Evolutionary conservation across 768 basidiomycete genomes (phyloP).

Genomic region (Lentinula raphanica): DNA sequence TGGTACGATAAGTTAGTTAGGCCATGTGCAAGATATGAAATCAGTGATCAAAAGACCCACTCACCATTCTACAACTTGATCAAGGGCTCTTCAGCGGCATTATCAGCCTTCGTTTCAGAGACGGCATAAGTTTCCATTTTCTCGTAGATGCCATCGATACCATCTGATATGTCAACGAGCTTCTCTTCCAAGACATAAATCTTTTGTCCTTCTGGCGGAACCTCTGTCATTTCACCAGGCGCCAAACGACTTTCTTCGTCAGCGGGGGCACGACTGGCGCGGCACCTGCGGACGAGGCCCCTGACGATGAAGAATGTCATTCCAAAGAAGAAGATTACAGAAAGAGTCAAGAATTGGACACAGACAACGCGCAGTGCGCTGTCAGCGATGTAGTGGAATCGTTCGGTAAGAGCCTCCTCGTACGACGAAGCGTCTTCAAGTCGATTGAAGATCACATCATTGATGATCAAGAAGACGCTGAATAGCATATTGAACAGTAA

Average conservation of each 20-base stretch:
- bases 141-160: neutral
- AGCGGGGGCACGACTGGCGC: neutral
- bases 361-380: neutral
- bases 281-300: neutral
- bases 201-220: neutral
- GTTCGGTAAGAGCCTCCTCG: neutral
- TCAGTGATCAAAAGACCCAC: too few species aligned
- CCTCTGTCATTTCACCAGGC: neutral
- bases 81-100: neutral
- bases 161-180: neutral
- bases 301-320: neutral
- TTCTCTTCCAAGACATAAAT: neutral
- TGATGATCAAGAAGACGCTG: neutral
- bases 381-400: neutral
- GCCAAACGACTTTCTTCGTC: constrained; percentile 1
- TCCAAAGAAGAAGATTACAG: neutral
- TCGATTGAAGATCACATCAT: neutral
- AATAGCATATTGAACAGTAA: neutral
- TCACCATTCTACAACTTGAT: neutral
- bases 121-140: neutral
- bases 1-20: too few species aligned
- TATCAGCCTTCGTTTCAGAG: neutral
- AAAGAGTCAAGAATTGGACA: neutral
- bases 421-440: neutral
- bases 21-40: too few species aligned